Conservation (phyloP, 495 filamentous ascomycete species). For the Penicillium herquei region DNA sequence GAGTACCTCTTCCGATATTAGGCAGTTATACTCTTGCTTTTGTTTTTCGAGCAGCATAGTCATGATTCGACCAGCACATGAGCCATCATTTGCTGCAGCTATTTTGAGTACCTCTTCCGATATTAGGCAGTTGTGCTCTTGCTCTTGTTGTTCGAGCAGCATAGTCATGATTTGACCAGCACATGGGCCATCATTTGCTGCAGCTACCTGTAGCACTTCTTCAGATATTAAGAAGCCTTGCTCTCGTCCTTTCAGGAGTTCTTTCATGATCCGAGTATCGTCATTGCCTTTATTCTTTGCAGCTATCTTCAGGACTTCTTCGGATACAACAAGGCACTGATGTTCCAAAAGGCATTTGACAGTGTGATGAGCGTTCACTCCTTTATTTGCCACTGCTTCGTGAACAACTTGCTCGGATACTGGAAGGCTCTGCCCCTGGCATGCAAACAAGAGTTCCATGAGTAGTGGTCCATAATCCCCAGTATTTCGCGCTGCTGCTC, state of each 20-base stretch:
- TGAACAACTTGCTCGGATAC: too few species aligned
- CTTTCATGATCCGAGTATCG: not conserved
- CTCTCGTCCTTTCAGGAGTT: not conserved
- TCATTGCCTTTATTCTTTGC: not conserved
- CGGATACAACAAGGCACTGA: not conserved
- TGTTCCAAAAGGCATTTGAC: too few species aligned
- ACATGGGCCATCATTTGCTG: not conserved
- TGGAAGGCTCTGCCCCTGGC: too few species aligned
- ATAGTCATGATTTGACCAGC: too few species aligned
- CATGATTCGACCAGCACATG: not conserved
- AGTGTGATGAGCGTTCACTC: too few species aligned
- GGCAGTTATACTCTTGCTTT: too few species aligned
- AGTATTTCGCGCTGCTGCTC: not conserved
- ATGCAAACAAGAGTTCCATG: too few species aligned
- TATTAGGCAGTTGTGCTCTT: too few species aligned
- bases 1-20: not conserved
- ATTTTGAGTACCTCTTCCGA: too few species aligned
- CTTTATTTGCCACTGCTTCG: too few species aligned
- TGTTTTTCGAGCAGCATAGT: not conserved
- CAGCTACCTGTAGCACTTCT: not conserved
- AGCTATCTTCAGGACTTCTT: not conserved
- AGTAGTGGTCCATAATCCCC: too few species aligned
- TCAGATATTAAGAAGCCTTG: not conserved
- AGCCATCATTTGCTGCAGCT: not conserved
- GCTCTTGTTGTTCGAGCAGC: too few species aligned